A percentile compares a stretch with the other conserved stretches of the same genome.
These are phyloP conservation scores for Pistacia vera DNA, from an alignment of 345 rosid species.

Conservation along the genomic window DNA sequence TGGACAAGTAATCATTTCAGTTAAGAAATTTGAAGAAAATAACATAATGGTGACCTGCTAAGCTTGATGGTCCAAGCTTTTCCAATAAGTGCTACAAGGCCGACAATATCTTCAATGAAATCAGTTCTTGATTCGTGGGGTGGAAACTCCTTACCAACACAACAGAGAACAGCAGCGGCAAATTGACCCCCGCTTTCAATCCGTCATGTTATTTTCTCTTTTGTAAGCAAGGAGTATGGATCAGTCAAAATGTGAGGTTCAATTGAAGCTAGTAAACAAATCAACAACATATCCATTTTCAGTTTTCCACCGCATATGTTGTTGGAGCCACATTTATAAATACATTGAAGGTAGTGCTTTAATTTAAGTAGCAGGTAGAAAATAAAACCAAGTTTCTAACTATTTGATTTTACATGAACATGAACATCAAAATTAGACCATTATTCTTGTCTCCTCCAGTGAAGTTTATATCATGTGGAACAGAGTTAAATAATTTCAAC, in stretches of 20 bases:
- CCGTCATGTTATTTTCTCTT: conserved; percentile 43
- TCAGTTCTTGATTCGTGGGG: conserved; percentile 12
- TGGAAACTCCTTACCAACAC: conserved; percentile 13
- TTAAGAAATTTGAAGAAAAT: neutral
- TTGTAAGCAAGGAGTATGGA: conserved; percentile 32
- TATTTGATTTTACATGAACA: no score
- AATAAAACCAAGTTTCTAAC: no score
- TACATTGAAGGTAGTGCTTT: no score
- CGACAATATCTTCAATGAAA: conserved; percentile 40
- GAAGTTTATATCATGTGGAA: no score
- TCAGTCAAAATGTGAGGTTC: conserved; percentile 21
- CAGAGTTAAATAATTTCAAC: no score
- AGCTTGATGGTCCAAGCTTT: conserved; percentile 41
- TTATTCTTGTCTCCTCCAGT: no score
- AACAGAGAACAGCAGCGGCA: conserved; percentile 52
- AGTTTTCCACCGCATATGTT: neutral
- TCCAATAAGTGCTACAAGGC: conserved; percentile 62
- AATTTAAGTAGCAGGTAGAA: no score
- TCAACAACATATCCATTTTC: neutral
- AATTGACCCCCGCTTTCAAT: conserved; percentile 40
- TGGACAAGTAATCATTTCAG: neutral
- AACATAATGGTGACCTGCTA: conserved; percentile 46
- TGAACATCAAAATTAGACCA: no score
- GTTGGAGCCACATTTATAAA: no score
- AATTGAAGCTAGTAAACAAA: conserved; percentile 35